Percentiles rank a stretch among this genome's conserved stretches.
Conservation (phyloP, 148 eudicot species). For the Hydrangea macrophylla region DNA sequence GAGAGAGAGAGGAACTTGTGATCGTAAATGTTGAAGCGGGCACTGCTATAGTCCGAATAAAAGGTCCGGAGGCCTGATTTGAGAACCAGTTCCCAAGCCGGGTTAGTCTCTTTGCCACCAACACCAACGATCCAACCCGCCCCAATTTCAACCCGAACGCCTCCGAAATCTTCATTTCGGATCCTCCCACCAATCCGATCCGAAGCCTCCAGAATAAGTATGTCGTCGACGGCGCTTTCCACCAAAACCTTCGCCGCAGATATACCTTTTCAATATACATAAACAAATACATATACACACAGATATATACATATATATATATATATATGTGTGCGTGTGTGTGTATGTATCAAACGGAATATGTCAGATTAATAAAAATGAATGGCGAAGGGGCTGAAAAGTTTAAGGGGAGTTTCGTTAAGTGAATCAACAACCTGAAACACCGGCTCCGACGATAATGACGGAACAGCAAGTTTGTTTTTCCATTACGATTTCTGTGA, state of each 20-base stretch:
- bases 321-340: too few species aligned
- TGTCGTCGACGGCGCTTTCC: conserved; percentile 77
- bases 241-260: conserved; percentile 70
- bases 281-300: conserved; percentile 3
- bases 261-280: conserved; percentile 46
- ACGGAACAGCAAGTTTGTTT: conserved; percentile 52
- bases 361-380: neutral
- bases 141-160: conserved; percentile 79
- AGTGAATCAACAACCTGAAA: too few species aligned
- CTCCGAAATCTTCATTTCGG: conserved; percentile 55
- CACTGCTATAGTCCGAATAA: conserved; percentile 80
- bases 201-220: conserved; percentile 71
- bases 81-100: conserved; percentile 75
- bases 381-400: neutral
- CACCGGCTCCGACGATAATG: conserved; percentile 83
- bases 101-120: conserved; percentile 66
- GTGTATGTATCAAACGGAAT: too few species aligned
- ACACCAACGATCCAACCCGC: conserved; percentile 97
- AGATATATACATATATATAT: neutral
- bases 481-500: too few species aligned
- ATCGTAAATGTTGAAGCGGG: conserved; percentile 87
- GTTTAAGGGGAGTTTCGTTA: neutral
- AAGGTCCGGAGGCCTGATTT: conserved; percentile 59
- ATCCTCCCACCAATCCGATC: conserved; percentile 76
- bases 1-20: conserved; percentile 29